Evolutionary conservation across 176 grass and related monocot species (phyloP).

Genomic region (Rhipidocladum racemiflorum): DNA sequence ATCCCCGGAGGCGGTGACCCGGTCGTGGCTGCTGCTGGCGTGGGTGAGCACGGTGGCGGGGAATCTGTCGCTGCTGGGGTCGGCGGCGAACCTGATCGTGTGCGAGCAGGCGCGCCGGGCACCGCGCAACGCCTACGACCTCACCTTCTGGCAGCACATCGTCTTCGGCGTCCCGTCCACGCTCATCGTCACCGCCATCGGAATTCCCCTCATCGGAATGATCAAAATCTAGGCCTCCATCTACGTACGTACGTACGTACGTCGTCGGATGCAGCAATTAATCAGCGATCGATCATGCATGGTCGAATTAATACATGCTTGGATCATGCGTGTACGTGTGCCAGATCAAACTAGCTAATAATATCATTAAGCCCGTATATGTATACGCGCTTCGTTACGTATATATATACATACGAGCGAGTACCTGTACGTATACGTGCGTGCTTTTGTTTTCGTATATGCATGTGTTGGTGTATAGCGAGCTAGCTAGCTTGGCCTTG

Average conservation of each 20-base stretch:
- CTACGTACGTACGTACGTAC: too few relatives aligned
- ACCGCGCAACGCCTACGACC: constrained; percentile 49
- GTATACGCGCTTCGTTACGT: neutral
- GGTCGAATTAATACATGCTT: too few relatives aligned
- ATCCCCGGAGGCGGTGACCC: constrained; percentile 31
- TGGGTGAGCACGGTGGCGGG: constrained; percentile 60
- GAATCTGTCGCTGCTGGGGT: constrained; percentile 51
- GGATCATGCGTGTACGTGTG: too few relatives aligned
- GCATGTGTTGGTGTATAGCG: neutral
- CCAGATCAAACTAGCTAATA: neutral
- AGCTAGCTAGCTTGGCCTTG: neutral
- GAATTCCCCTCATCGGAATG: constrained; percentile 56
- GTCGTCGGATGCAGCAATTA: too few relatives aligned
- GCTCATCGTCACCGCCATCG: constrained; percentile 53
- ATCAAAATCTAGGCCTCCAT: neutral
- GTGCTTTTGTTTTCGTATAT: neutral
- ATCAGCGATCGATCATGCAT: too few relatives aligned
- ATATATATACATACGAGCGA: too few relatives aligned
- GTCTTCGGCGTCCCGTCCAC: constrained; percentile 65
- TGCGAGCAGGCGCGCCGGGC: constrained; percentile 67
- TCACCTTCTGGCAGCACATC: constrained; percentile 67
- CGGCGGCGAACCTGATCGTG: constrained; percentile 82
- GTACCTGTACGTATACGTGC: neutral
- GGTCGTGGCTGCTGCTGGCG: constrained; percentile 39
- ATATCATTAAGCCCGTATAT: neutral